These are phyloP conservation scores for Stephanocyclus meneghinianus DNA, from an alignment of 352 stramenopile species.

Conservation along the genomic window DNA sequence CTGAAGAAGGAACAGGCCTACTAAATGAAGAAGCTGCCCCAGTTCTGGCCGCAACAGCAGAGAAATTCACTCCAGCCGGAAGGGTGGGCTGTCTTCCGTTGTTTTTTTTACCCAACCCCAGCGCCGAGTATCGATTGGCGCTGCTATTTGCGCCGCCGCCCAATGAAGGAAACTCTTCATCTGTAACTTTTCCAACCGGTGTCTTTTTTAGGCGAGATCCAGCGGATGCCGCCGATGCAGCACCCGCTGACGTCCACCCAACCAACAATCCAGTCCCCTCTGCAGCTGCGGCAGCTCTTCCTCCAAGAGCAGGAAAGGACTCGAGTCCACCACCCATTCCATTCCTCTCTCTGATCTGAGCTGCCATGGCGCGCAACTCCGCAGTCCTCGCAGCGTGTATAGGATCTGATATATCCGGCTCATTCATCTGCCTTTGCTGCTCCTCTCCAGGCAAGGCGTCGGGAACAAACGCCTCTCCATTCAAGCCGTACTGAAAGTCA, in stretches of 20 bases:
- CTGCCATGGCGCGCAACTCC: conserved; percentile 64
- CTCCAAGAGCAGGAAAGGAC: conserved; percentile 64
- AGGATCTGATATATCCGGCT: conserved; percentile 58
- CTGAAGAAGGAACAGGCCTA: conserved; percentile 1
- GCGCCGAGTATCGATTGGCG: conserved; percentile 3
- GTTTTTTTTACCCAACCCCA: conserved; percentile 15
- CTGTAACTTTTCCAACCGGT: conserved; percentile 51
- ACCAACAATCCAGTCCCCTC: conserved; percentile 25
- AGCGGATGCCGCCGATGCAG: conserved; percentile 9
- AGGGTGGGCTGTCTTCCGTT: background rate
- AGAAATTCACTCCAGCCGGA: conserved; percentile 27
- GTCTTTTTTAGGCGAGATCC: conserved; percentile 22
- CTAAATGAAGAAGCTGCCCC: background rate
- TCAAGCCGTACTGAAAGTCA: conserved; percentile 66
- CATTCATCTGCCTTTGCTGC: conserved; percentile 35
- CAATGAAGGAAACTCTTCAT: conserved; percentile 68
- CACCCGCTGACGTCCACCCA: conserved; percentile 48
- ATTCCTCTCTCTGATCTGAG: conserved; percentile 53
- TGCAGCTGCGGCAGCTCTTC: background rate
- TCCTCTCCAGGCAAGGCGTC: conserved; percentile 45
- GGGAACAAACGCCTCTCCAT: conserved; percentile 80
- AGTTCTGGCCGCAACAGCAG: conserved; percentile 16
- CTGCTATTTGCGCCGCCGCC: background rate
- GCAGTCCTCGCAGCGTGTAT: conserved; percentile 70
- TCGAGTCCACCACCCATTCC: conserved; percentile 24